phyloP scores from a whole-genome alignment of 1,139 yeast genomes.

The Pichia sp. region DNA sequence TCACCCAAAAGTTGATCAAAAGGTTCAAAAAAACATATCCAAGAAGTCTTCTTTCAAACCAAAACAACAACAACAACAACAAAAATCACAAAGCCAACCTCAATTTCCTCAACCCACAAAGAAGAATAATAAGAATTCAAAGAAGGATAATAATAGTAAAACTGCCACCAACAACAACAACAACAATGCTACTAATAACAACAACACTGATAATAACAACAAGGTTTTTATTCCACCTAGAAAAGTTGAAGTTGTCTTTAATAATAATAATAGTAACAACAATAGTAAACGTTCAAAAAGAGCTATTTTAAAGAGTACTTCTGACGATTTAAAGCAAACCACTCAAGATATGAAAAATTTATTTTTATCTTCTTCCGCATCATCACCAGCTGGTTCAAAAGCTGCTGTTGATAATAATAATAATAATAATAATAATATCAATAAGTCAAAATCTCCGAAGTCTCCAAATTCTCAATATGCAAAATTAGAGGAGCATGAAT shows the following conservation, averaged over 20 bases:
- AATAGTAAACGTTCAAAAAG: conserved; percentile 15
- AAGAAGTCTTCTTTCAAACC: background rate
- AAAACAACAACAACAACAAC: background rate
- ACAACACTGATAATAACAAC: background rate
- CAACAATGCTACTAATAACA: background rate
- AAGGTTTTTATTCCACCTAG: conserved; percentile 22
- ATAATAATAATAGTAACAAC: conserved; percentile 4
- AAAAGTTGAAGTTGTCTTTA: conserved; percentile 15
- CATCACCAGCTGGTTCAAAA: background rate
- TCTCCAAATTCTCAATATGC: background rate
- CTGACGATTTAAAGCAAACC: conserved; percentile 19
- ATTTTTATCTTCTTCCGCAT: conserved; percentile 4
- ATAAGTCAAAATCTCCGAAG: background rate
- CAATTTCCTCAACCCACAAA: background rate
- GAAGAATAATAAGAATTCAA: background rate
- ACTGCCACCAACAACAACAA: background rate
- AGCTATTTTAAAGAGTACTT: conserved; percentile 17
- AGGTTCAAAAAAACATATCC: background rate
- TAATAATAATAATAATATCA: background rate
- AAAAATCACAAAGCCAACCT: background rate
- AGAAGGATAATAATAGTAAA: background rate
- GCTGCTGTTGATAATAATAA: conserved; percentile 2
- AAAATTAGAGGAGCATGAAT: background rate
- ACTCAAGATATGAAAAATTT: conserved; percentile 23
- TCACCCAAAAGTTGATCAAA: background rate